phyloP scores from a whole-genome alignment of 352 stramenopile species.

The Phytophthora kernoviae region DNA sequence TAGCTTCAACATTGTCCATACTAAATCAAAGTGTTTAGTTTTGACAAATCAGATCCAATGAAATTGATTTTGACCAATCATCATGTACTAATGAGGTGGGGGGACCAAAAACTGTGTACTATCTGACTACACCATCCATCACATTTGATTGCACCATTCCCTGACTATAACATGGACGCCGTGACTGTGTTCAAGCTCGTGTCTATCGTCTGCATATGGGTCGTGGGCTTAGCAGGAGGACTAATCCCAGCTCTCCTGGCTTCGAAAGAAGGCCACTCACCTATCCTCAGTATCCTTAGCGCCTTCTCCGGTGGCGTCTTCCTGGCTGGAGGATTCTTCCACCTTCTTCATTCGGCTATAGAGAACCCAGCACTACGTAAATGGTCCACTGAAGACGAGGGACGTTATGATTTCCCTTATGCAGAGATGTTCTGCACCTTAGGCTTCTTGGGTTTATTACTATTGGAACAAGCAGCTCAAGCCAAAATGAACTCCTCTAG shows the following conservation, averaged over 20 bases:
- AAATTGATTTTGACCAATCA: background rate
- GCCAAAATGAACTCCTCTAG: constrained; percentile 28
- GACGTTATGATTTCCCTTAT: constrained; percentile 73
- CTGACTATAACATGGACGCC: no score
- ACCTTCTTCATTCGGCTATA: constrained; percentile 71
- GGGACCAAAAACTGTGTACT: no score
- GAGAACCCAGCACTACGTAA: constrained; percentile 68
- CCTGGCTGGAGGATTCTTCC: constrained; percentile 78
- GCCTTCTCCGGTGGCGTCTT: constrained; percentile 81
- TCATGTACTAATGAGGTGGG: no score
- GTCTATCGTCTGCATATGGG: constrained; percentile 73
- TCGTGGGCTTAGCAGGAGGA: constrained; percentile 64
- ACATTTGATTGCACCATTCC: no score
- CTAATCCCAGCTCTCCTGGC: constrained; percentile 59
- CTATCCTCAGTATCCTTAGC: constrained; percentile 54
- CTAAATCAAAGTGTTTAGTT: no score
- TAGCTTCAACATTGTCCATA: no score
- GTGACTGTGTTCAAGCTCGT: constrained; percentile 83
- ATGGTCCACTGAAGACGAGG: constrained; percentile 72
- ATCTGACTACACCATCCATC: background rate
- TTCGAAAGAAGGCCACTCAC: constrained; percentile 39
- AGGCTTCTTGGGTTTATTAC: constrained; percentile 67
- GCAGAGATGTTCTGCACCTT: constrained; percentile 81
- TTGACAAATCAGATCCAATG: no score
- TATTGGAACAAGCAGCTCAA: constrained; percentile 74